Evolutionary conservation across 495 filamentous ascomycete species (phyloP).

Genomic region (Opeltia flavorubescens): DNA sequence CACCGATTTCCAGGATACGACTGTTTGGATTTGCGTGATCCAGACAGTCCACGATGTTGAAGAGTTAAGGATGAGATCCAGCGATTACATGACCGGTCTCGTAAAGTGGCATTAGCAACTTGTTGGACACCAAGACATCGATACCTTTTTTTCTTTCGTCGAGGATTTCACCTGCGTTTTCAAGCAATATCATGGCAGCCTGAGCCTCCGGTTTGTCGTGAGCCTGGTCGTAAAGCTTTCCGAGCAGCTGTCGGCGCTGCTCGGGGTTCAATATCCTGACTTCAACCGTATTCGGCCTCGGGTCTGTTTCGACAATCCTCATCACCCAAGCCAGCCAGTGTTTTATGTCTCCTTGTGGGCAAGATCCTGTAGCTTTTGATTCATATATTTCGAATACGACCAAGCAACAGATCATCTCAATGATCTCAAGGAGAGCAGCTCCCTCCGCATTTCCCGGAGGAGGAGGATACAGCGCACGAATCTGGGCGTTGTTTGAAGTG

Average conservation of each 20-base stretch:
- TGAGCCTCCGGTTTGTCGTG: neutral
- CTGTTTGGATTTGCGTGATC: constrained; percentile 28
- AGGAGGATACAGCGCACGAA: neutral
- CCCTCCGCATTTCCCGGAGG: neutral
- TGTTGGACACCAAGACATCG: neutral
- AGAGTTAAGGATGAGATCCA: neutral
- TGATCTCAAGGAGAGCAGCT: neutral
- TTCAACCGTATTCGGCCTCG: neutral
- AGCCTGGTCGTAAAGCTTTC: neutral
- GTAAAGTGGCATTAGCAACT: constrained; percentile 1
- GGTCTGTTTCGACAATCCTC: neutral
- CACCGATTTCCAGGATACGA: constrained; percentile 36
- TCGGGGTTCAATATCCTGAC: neutral
- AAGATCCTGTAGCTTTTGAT: neutral
- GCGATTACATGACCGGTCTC: neutral
- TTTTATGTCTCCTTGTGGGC: neutral
- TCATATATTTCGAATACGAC: neutral
- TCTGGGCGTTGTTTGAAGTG: constrained; percentile 4
- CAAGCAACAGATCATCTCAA: neutral
- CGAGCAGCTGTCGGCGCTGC: neutral
- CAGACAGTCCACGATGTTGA: constrained; percentile 15
- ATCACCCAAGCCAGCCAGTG: neutral
- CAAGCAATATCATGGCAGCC: neutral
- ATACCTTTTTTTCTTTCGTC: neutral
- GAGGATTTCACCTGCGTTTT: neutral